Evolutionary conservation across 345 rosid species (phyloP).

Genomic region (Streptanthus diversifolius): DNA sequence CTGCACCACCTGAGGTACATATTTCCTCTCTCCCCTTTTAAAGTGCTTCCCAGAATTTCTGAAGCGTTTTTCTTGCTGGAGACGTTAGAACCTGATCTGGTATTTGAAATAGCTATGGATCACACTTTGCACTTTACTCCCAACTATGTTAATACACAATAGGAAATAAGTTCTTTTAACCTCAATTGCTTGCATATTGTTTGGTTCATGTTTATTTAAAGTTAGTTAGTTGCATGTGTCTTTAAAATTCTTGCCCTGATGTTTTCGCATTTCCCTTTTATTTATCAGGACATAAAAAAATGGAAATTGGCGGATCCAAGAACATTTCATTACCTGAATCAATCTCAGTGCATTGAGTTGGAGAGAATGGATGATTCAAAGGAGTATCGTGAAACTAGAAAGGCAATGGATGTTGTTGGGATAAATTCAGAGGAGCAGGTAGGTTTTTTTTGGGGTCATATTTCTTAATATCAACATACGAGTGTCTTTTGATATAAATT

Average conservation of each 20-base stretch:
- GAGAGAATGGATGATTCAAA: slow-evolving; percentile 80
- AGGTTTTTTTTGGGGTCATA: slow-evolving; percentile 1
- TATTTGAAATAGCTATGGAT: slow-evolving; percentile 12
- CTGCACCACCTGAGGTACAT: slow-evolving; percentile 90
- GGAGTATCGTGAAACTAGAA: slow-evolving; percentile 78
- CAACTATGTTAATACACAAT: slow-evolving; percentile 13
- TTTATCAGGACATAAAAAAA: slow-evolving; percentile 60
- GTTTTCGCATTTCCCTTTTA: neutral
- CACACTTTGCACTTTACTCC: neutral
- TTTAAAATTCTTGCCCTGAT: neutral
- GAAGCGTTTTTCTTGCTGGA: neutral
- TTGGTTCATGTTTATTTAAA: slow-evolving; percentile 7
- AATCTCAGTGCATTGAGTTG: slow-evolving; percentile 79
- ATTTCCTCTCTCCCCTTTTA: neutral
- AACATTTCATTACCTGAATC: slow-evolving; percentile 88
- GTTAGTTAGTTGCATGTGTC: neutral
- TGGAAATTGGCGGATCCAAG: slow-evolving; percentile 78
- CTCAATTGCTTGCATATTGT: slow-evolving; percentile 3
- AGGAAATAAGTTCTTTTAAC: neutral
- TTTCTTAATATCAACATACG: neutral
- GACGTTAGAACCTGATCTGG: neutral
- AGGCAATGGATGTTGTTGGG: slow-evolving; percentile 96
- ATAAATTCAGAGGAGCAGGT: slow-evolving; percentile 89
- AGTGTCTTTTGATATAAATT: slow-evolving; percentile 4
- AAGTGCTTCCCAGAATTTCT: neutral